phyloP scores from a whole-genome alignment of 164 flowering plant genomes.

The Umbellularia californica region DNA sequence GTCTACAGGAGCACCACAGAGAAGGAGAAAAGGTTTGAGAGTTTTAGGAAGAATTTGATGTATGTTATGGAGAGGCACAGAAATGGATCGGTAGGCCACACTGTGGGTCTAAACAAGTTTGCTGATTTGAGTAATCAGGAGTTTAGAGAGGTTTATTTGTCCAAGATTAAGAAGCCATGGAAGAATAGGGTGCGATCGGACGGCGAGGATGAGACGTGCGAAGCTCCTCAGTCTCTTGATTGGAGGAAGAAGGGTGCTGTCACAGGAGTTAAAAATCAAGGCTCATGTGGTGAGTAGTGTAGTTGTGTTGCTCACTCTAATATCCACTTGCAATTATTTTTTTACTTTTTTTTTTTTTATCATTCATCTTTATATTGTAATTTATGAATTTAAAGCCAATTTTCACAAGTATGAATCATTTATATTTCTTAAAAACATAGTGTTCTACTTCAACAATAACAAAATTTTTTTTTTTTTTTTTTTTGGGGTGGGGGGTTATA shows the following conservation, averaged over 20 bases:
- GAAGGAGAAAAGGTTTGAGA: slow-evolving; percentile 35
- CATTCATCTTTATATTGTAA: too few relatives aligned
- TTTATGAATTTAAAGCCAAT: too few relatives aligned
- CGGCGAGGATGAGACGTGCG: slow-evolving; percentile 21
- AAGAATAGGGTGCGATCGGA: not conserved
- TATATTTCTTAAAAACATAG: too few relatives aligned
- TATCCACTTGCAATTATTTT: too few relatives aligned
- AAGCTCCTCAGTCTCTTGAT: slow-evolving; percentile 49
- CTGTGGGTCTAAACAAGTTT: slow-evolving; percentile 62
- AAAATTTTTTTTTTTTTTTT: too few relatives aligned
- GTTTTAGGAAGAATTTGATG: slow-evolving; percentile 40
- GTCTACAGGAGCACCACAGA: slow-evolving; percentile 46
- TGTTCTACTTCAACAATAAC: too few relatives aligned
- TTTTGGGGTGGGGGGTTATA: too few relatives aligned
- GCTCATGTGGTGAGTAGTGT: slow-evolving; percentile 44
- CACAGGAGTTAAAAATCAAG: slow-evolving; percentile 59
- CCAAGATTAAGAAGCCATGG: slow-evolving; percentile 36
- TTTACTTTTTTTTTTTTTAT: too few relatives aligned
- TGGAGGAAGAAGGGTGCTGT: slow-evolving; percentile 70
- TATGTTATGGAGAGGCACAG: slow-evolving; percentile 39
- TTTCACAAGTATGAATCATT: too few relatives aligned
- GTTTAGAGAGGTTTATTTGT: slow-evolving; percentile 33
- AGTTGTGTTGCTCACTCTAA: too few relatives aligned
- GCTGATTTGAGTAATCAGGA: slow-evolving; percentile 76
- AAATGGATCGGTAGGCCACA: slow-evolving; percentile 16